phyloP scores from a whole-genome alignment of 257 asterid species.

The Gentiana dahurica region DNA sequence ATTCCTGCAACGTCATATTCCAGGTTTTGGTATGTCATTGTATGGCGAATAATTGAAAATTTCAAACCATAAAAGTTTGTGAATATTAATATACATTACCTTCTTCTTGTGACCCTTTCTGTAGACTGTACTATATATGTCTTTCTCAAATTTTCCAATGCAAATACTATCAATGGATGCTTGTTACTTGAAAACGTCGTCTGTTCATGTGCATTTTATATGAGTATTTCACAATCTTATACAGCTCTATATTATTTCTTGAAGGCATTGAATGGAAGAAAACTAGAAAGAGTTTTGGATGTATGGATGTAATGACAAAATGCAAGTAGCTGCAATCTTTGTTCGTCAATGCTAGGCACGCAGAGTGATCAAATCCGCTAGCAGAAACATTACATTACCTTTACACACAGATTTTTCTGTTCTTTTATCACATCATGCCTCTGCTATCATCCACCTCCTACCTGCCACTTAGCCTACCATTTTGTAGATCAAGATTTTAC shows the following conservation, averaged over 20 bases:
- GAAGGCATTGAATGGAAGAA: neutral
- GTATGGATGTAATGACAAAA: neutral
- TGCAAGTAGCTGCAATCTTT: neutral
- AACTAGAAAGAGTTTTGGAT: neutral
- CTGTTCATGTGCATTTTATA: neutral
- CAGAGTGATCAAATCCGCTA: neutral
- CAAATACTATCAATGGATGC: neutral
- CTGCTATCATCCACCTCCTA: constrained; percentile 23
- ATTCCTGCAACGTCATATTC: too few relatives aligned
- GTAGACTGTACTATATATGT: too few relatives aligned
- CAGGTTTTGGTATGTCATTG: too few relatives aligned
- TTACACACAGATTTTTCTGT: neutral
- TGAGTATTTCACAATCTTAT: too few relatives aligned
- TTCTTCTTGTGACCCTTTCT: neutral
- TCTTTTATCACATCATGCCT: constrained; percentile 19
- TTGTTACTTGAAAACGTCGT: neutral
- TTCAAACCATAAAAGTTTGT: too few relatives aligned
- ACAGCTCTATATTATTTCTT: neutral
- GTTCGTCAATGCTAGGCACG: too few relatives aligned
- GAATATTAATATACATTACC: too few relatives aligned
- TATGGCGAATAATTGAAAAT: too few relatives aligned
- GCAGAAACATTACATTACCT: neutral
- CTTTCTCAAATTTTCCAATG: too few relatives aligned
- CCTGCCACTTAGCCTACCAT: constrained; percentile 18
- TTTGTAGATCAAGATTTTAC: constrained; percentile 13